Evolutionary conservation across 2,329 filamentous ascomycete genomes (phyloP), one percentile per base, ranked within the genome.

Genomic region (Sporothrix mexicana): DNA sequence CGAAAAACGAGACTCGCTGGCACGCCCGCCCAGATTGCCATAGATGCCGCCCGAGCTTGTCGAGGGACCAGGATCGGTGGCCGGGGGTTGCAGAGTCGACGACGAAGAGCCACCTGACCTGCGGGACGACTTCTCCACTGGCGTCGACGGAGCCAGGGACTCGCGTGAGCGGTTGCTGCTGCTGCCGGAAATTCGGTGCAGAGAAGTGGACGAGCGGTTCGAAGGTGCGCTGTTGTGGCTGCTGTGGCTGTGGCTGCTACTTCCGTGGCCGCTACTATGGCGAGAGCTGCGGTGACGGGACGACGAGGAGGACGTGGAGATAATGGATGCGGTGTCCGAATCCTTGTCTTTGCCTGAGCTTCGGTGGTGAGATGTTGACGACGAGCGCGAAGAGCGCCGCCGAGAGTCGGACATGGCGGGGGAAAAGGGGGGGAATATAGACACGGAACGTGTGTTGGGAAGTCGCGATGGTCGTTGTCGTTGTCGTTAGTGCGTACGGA

Each of bases 1-100:
- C 2, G 85, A 86, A 78, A 82, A 84, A 62, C 84, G 82, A 36
- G 84, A 85, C 13, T 79, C 79, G n/a, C 78, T 78, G 43, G 81
- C 80, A 41, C 81, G 80, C 59, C 82, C 76, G 17, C 59, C 70
- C 23, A 68, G 49, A 66, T 57, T 72, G 59, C 73, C 73, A 61
- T 75, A 74, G 72, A 74, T 69, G 70, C 69, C 53, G 41, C 55
- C 36, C 20, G 30, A 45, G 62, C 25, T 66, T n/a, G 45, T 9
- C 15, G 57, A 53, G 15, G 64, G 13, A 2, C 53, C 49, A 9
- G 71, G 45, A 4, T 69, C 57, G 57, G 53, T 49, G 8, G 30
- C 69, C 1, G 72, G 64, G 1, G 66, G 49, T 17, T 69, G 64
- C 13, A 62, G 57, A 15, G 51, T 49, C n/a, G 64, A 17, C 3